phyloP scores from a whole-genome alignment of 139 green algal genomes.

The Picochlorum sp. region DNA sequence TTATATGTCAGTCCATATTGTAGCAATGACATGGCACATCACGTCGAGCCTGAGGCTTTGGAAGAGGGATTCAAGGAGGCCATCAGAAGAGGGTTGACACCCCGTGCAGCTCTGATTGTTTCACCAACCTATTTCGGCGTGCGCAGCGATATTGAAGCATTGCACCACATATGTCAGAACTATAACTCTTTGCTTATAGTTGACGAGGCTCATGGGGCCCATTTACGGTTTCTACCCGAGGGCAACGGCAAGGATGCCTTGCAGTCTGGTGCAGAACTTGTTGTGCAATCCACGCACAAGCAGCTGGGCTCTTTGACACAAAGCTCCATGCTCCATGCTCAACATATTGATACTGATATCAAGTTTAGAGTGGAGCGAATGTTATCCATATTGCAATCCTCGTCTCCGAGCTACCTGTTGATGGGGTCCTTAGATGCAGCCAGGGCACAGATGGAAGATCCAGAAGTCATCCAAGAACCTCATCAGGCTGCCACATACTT shows the following conservation, averaged over 20 bases:
- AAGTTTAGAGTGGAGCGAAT: slow-evolving; percentile 1
- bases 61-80: slow-evolving; percentile 22
- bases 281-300: slow-evolving; percentile 93
- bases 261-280: slow-evolving; percentile 61
- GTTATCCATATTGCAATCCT: slow-evolving; percentile 52
- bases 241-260: slow-evolving; percentile 30
- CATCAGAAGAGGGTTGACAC: background rate
- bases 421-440: slow-evolving; percentile 85
- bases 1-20: slow-evolving; percentile 26
- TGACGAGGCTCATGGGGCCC: slow-evolving; percentile 84
- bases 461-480: slow-evolving; percentile 10
- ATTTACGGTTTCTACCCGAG: slow-evolving; percentile 56
- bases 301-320: slow-evolving; percentile 74
- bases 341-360: background rate
- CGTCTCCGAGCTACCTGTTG: slow-evolving; percentile 81
- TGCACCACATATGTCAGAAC: slow-evolving; percentile 48
- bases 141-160: slow-evolving; percentile 32
- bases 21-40: slow-evolving; percentile 46
- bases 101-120: slow-evolving; percentile 57
- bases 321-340: slow-evolving; percentile 81
- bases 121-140: slow-evolving; percentile 84
- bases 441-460: slow-evolving; percentile 16
- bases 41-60: slow-evolving; percentile 38
- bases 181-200: slow-evolving; percentile 63
- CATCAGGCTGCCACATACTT: slow-evolving; percentile 21